Percentiles rank a stretch among this genome's conserved stretches.
Evolutionary conservation across 2,329 filamentous ascomycete genomes (phyloP).

Genomic region (Epichloe scottii): DNA sequence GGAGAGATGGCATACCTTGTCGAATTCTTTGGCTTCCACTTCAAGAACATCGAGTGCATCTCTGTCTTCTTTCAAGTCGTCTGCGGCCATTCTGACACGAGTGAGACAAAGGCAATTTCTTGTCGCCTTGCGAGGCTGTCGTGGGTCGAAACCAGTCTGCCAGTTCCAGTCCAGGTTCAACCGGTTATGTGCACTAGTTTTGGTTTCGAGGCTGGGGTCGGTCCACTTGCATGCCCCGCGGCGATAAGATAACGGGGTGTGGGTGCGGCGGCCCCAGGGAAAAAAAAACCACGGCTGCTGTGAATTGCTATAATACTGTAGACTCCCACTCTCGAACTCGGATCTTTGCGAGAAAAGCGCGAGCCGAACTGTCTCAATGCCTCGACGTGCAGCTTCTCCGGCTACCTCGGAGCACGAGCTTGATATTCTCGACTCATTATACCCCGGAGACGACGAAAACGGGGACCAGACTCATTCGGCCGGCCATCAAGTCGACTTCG

Average conservation of each 20-base stretch:
- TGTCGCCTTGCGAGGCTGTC: not conserved
- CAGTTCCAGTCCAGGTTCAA: not conserved
- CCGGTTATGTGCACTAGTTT: not conserved
- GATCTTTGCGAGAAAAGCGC: slow-evolving; percentile 11
- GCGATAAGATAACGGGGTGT: slow-evolving; percentile 26
- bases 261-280: not conserved
- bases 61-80: slow-evolving; percentile 42
- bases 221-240: slow-evolving; percentile 16
- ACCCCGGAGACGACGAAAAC: slow-evolving; percentile 46
- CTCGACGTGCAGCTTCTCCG: slow-evolving; percentile 63
- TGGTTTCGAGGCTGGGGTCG: not conserved
- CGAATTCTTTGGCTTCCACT: slow-evolving; percentile 77
- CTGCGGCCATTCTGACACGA: slow-evolving; percentile 19
- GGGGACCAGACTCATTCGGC: slow-evolving; percentile 25
- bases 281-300: not conserved
- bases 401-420: slow-evolving; percentile 79
- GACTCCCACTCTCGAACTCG: too few species aligned
- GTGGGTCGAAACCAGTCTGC: not conserved
- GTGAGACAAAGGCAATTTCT: not conserved
- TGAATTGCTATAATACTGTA: too few species aligned
- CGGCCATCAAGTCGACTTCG: slow-evolving; percentile 41
- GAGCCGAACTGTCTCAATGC: slow-evolving; percentile 37
- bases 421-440: slow-evolving; percentile 73
- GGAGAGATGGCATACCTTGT: slow-evolving; percentile 55
- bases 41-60: slow-evolving; percentile 74